Percentiles rank a stretch among this genome's conserved stretches.
These are phyloP conservation scores for Acmispon strigosus DNA, from an alignment of 306 rosid species.

Conservation along the genomic window DNA sequence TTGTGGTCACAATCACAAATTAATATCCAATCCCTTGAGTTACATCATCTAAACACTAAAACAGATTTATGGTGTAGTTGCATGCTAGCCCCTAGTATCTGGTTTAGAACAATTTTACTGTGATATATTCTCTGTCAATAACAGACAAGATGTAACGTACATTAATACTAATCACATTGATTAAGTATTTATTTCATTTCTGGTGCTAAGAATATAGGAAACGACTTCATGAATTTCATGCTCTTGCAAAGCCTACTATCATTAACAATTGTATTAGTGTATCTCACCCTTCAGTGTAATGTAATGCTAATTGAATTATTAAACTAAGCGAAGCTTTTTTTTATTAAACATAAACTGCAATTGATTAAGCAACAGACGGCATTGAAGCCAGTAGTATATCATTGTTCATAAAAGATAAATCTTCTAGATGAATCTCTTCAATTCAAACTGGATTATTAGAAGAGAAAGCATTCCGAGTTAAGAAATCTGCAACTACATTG, in stretches of 20 bases:
- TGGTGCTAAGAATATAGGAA: not conserved
- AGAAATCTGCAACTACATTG: too few relatives aligned
- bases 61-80: not conserved
- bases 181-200: not conserved
- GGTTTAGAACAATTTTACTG: not conserved
- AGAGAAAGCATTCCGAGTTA: too few relatives aligned
- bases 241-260: not conserved
- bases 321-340: not conserved
- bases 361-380: too few relatives aligned
- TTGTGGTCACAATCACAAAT: slow-evolving; percentile 16
- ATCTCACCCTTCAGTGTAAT: slow-evolving; percentile 4
- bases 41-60: not conserved
- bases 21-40: not conserved
- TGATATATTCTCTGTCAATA: not conserved
- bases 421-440: too few relatives aligned
- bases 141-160: not conserved
- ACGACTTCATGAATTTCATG: not conserved
- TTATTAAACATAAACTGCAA: too few relatives aligned
- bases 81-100: not conserved
- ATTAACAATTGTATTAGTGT: not conserved
- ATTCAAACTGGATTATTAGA: too few relatives aligned
- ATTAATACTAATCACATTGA: not conserved
- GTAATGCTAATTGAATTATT: slow-evolving; percentile 4
- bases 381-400: too few relatives aligned
- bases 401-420: too few relatives aligned